These are phyloP conservation scores for Petunia axillaris DNA, from an alignment of 257 asterid genomes.

Conservation along the genomic window DNA sequence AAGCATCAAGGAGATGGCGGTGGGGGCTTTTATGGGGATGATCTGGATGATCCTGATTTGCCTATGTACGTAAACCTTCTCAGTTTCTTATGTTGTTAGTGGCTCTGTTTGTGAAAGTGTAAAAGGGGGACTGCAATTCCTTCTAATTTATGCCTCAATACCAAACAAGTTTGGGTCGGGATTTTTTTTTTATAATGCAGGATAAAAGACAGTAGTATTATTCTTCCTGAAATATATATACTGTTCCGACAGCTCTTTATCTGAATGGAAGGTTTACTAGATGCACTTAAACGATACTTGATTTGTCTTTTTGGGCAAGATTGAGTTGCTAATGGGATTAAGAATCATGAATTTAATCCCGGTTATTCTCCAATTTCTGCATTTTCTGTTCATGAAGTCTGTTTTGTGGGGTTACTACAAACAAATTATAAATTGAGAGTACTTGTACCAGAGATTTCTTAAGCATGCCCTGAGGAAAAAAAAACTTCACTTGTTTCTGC, in stretches of 20 bases:
- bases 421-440: not conserved
- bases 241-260: constrained; percentile 13
- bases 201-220: not conserved
- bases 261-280: constrained; percentile 3
- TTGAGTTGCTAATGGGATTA: not conserved
- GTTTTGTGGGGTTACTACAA: constrained; percentile 11
- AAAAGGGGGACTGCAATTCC: not conserved
- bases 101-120: not conserved
- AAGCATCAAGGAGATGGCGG: constrained; percentile 57
- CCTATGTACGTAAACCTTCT: constrained; percentile 54
- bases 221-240: not conserved
- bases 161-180: too few species aligned
- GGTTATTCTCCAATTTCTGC: not conserved
- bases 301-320: not conserved
- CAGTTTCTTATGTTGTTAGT: not conserved
- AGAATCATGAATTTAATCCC: constrained; percentile 5
- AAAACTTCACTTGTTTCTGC: not conserved
- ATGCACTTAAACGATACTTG: constrained; percentile 1
- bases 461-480: not conserved
- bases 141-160: too few species aligned
- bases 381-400: not conserved
- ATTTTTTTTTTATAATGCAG: not conserved
- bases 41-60: constrained; percentile 55
- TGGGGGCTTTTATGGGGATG: constrained; percentile 49
- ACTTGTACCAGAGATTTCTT: not conserved